Evolutionary conservation across 306 rosid species (phyloP).

Genomic region (Rosa persica): DNA sequence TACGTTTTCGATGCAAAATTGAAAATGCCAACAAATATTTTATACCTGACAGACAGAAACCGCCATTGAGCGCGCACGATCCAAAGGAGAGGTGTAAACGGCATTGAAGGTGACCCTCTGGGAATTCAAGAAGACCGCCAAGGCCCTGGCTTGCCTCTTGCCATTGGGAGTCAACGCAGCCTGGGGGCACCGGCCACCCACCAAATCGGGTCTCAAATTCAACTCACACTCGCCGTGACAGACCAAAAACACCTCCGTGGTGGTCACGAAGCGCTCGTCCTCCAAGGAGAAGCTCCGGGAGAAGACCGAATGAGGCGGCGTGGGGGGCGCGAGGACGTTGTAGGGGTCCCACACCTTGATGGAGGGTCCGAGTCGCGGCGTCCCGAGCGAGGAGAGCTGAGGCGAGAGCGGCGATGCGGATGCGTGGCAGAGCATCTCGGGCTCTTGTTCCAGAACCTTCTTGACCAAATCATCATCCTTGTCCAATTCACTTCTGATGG

Average conservation of each 20-base stretch:
- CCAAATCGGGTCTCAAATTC: slow-evolving; percentile 71
- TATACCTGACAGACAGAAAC: slow-evolving; percentile 68
- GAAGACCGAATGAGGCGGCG: slow-evolving; percentile 51
- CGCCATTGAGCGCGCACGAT: slow-evolving; percentile 84
- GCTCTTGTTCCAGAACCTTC: slow-evolving; percentile 91
- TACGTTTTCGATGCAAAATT: no score
- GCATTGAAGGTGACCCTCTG: slow-evolving; percentile 77
- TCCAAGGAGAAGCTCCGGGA: slow-evolving; percentile 58
- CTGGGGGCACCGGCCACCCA: slow-evolving; percentile 67
- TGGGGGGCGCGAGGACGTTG: slow-evolving; percentile 74
- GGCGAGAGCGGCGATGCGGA: slow-evolving; percentile 97
- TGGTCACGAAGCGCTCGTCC: slow-evolving; percentile 45
- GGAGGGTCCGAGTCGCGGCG: slow-evolving; percentile 87
- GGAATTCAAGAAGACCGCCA: slow-evolving; percentile 88
- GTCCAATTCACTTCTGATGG: slow-evolving; percentile 34
- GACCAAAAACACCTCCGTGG: slow-evolving; percentile 74
- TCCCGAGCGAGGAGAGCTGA: slow-evolving; percentile 84
- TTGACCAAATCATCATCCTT: slow-evolving; percentile 46
- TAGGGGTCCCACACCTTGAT: slow-evolving; percentile 99
- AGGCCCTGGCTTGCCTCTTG: slow-evolving; percentile 84
- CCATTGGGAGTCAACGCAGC: slow-evolving; percentile 70
- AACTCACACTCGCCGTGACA: slow-evolving; percentile 92
- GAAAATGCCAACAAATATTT: no score
- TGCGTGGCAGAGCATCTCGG: slow-evolving; percentile 90
- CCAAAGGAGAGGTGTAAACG: slow-evolving; percentile 75